These are phyloP conservation scores for Carnegiea gigantea DNA, from an alignment of 179 eudicot species.

Conservation along the genomic window DNA sequence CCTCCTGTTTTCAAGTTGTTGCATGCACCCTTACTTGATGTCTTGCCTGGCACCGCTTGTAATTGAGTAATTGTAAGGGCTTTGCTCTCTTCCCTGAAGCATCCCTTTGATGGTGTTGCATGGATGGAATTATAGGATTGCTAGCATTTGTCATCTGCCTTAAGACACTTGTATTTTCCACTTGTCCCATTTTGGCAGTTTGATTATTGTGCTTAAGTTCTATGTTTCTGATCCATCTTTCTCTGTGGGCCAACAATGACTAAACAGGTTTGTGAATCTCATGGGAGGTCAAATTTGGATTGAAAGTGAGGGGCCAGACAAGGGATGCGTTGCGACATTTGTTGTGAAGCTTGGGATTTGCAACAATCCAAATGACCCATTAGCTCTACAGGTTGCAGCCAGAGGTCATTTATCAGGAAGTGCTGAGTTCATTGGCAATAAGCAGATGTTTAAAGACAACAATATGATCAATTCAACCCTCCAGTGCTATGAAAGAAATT, in stretches of 20 bases:
- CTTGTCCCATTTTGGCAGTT: not conserved
- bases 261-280: conserved; percentile 77
- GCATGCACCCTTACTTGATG: not conserved
- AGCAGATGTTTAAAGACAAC: conserved; percentile 30
- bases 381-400: conserved; percentile 33
- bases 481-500: conserved; percentile 41
- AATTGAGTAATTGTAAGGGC: not conserved
- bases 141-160: not conserved
- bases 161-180: not conserved
- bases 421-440: conserved; percentile 40
- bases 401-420: conserved; percentile 39
- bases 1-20: not conserved
- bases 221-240: not conserved
- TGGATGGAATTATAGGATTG: too few relatives aligned
- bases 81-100: not conserved
- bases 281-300: conserved; percentile 97
- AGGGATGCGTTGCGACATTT: conserved; percentile 69
- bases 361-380: conserved; percentile 42
- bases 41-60: not conserved
- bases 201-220: not conserved
- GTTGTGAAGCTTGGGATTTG: conserved; percentile 68
- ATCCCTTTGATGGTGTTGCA: not conserved
- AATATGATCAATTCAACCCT: conserved; percentile 23
- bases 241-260: not conserved
- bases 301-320: conserved; percentile 77